Base-by-base conservation (phyloP, 2,329 filamentous ascomycete genomes). In the Stemphylium beticola region DNA sequence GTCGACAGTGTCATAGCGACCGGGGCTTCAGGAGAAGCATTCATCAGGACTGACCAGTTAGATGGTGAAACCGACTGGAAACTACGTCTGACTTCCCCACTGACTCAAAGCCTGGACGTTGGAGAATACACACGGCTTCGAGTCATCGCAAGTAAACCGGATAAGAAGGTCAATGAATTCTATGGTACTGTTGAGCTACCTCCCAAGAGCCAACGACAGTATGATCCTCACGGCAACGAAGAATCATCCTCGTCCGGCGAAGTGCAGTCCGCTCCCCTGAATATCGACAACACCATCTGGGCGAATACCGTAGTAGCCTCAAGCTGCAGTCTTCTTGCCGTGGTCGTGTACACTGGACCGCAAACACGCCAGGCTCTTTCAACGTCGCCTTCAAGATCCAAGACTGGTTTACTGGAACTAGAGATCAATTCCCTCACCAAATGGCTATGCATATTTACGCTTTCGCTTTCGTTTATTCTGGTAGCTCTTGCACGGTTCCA, bases 61-160 rank as follows among this genome's bases (percentile, higher is more conserved):
- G 95, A 99, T 69, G 95, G 95, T 65, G 95, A 99, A 78, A 99
- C 95, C 0, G 95, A 99, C 71, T 99, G 95, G 96, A 99, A 99
- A 77, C 80, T 99, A 52, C 88, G 96, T 26, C 77, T 98, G 32
- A 92, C 95, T 1, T 95, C 92, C 11, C 86, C 91, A 0, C 77
- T 98, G 22, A 93, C 93, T 0, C 95, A 99, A 70, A 84, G 81
- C n/a, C 79, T 99, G 17, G 77, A 87, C 0, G 78, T 87, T 1
- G 84, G 85, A 40, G 91, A 96, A 62, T 87, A 96, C 49, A 78
- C 79, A 2, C 79, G 83, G 32, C 73, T 89, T 10, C 81, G 80
- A 38, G 85, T 99, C 43, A 90, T 88, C 3, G 95, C 92, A 31
- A 92, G 93, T 43, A 93, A 96, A 61, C 95, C 95, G 0, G 93